Evolutionary conservation across 73 alveolate species (phyloP).

Genomic region (Paramecium bursaria): DNA sequence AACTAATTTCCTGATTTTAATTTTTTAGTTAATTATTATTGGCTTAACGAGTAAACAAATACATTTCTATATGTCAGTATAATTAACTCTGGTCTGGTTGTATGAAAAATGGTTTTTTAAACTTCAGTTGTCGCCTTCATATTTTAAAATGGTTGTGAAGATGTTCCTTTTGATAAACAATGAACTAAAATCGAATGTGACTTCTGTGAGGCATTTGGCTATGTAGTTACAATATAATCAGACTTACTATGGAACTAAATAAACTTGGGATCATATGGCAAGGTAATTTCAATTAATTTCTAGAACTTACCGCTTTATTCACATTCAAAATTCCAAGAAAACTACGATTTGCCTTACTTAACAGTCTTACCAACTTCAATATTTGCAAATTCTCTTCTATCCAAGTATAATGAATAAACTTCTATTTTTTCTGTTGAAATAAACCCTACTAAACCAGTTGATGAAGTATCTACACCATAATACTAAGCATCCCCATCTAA

Average conservation of each 20-base stretch:
- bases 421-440: slow-evolving; percentile 48
- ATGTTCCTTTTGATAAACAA: slow-evolving; percentile 86
- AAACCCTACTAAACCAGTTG: slow-evolving; percentile 18
- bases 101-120: slow-evolving; percentile 92
- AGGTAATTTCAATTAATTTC: slow-evolving; percentile 39
- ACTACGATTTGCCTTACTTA: slow-evolving; percentile 2
- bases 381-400: slow-evolving; percentile 58
- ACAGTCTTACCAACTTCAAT: slow-evolving; percentile 27
- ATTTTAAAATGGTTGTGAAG: slow-evolving; percentile 91
- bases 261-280: slow-evolving; percentile 69
- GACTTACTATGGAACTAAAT: slow-evolving; percentile 89
- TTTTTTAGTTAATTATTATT: slow-evolving; percentile 86
- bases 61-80: slow-evolving; percentile 93
- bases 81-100: slow-evolving; percentile 91
- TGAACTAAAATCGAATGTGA: slow-evolving; percentile 87
- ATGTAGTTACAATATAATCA: slow-evolving; percentile 95
- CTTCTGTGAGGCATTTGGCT: slow-evolving; percentile 83
- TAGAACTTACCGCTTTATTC: slow-evolving; percentile 14
- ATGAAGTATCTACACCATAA: slow-evolving; percentile 16
- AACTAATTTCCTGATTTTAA: slow-evolving; percentile 87
- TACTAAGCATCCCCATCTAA: neutral
- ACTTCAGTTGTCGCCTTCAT: slow-evolving; percentile 86
- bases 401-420: neutral
- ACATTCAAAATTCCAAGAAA: slow-evolving; percentile 50
- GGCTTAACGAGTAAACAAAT: slow-evolving; percentile 90